These are phyloP conservation scores for Penicillium silybi DNA, from an alignment of 495 filamentous ascomycete genomes.

Conservation along the genomic window DNA sequence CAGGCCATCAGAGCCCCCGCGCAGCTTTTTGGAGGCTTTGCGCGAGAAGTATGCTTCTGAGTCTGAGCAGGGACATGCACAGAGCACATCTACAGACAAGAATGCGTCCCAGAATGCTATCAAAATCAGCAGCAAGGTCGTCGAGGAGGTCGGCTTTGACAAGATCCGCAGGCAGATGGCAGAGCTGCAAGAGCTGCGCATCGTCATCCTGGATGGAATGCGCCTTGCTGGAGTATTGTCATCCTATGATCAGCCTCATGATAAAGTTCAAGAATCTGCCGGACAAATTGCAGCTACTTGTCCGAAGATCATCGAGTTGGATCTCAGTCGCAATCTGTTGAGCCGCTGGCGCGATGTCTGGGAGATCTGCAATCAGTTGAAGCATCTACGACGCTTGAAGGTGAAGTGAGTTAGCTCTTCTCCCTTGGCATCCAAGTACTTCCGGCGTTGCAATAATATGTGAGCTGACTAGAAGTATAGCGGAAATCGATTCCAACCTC, in stretches of 20 bases:
- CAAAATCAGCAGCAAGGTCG: conserved; percentile 77
- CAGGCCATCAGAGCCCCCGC: conserved; percentile 59
- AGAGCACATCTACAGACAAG: conserved; percentile 10
- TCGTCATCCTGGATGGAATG: conserved; percentile 77
- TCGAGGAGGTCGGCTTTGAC: conserved; percentile 93
- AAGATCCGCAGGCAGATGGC: conserved; percentile 81
- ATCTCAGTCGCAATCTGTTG: conserved; percentile 82
- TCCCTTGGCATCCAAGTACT: neutral
- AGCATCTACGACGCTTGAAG: conserved; percentile 57
- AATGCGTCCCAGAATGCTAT: conserved; percentile 45
- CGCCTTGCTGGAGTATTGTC: conserved; percentile 48
- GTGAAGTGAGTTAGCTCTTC: conserved; percentile 55
- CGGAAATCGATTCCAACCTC: conserved; percentile 67
- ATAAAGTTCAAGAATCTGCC: conserved; percentile 18
- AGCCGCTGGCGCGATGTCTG: conserved; percentile 59
- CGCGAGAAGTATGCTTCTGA: conserved; percentile 76
- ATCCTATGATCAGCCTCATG: conserved; percentile 31
- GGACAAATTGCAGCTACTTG: conserved; percentile 34
- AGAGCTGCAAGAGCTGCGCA: conserved; percentile 68
- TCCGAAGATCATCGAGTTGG: conserved; percentile 71
- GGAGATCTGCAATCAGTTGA: conserved; percentile 64
- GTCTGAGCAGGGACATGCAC: conserved; percentile 22
- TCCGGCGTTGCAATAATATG: neutral
- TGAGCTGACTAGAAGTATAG: conserved; percentile 40
- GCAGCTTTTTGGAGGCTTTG: conserved; percentile 75